These are phyloP conservation scores for Pyrenophora tritici-repentis DNA, from an alignment of 2,329 filamentous ascomycete genomes.

Conservation along the genomic window DNA sequence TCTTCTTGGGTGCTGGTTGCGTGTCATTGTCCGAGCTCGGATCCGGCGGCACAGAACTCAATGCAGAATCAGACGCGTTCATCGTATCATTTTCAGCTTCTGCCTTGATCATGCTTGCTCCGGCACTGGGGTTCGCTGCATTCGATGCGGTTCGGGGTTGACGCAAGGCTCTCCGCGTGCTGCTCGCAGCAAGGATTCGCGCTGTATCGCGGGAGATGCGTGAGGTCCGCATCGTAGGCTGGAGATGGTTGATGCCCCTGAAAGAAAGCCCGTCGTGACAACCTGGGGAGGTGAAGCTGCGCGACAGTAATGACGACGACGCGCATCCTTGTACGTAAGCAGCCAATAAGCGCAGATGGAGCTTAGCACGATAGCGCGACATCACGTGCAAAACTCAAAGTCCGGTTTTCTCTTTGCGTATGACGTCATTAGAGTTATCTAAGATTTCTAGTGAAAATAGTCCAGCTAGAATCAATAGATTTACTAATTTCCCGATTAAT, in stretches of 20 bases:
- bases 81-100: slow-evolving; percentile 12
- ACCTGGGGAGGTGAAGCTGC: background rate
- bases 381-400: too few species aligned
- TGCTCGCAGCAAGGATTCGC: slow-evolving; percentile 38
- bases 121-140: slow-evolving; percentile 24
- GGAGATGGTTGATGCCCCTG: too few species aligned
- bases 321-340: background rate
- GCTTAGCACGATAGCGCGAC: slow-evolving; percentile 1
- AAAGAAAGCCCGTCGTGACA: background rate
- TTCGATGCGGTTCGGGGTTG: slow-evolving; percentile 38
- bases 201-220: slow-evolving; percentile 46
- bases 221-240: slow-evolving; percentile 42
- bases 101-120: slow-evolving; percentile 10
- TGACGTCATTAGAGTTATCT: too few species aligned
- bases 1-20: slow-evolving; percentile 46
- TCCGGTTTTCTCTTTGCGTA: too few species aligned
- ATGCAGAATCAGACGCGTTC: slow-evolving; percentile 34
- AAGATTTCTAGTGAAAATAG: too few species aligned
- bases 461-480: too few species aligned
- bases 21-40: slow-evolving; percentile 30
- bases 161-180: slow-evolving; percentile 34
- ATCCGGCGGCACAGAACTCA: slow-evolving; percentile 39
- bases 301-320: background rate
- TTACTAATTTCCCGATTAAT: too few species aligned
- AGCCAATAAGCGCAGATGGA: background rate